Percentiles rank a stretch among this genome's conserved stretches.
phyloP scores from a whole-genome alignment of 1,284 basidiomycete genomes.

The Phellopilus nigrolimitatus region DNA sequence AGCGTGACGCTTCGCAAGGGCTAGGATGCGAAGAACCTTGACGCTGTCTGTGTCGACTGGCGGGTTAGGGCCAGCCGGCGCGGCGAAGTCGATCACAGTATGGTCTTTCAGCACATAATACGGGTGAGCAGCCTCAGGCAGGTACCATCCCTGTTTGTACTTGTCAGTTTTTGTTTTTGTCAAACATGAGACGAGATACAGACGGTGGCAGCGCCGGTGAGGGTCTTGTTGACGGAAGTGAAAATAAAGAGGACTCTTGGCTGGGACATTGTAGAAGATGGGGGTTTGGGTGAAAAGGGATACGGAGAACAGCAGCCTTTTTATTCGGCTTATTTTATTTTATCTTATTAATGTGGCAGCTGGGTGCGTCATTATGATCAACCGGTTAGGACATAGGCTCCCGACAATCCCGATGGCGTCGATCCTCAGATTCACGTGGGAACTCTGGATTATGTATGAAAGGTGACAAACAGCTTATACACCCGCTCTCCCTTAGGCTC shows the following conservation, averaged over 20 bases:
- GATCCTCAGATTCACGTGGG: too few species aligned
- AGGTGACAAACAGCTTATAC: too few species aligned
- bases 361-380: too few species aligned
- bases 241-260: constrained; percentile 68
- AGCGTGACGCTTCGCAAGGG: too few species aligned
- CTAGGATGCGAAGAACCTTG: too few species aligned
- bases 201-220: constrained; percentile 55
- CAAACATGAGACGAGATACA: too few species aligned
- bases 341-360: too few species aligned
- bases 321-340: not conserved
- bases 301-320: not conserved
- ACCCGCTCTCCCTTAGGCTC: not conserved
- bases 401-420: too few species aligned
- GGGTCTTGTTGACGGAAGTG: constrained; percentile 63
- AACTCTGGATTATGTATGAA: not conserved
- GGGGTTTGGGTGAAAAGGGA: not conserved
- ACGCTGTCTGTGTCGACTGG: constrained; percentile 64
- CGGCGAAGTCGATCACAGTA: constrained; percentile 67
- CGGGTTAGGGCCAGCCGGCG: constrained; percentile 68
- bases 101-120: constrained; percentile 60
- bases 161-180: too few species aligned
- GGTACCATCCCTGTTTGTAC: constrained; percentile 57
- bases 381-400: too few species aligned
- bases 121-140: constrained; percentile 77
- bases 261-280: constrained; percentile 21